Conservation (phyloP, 2,329 filamentous ascomycete species). For the Ophiocordyceps camponoti-floridani region DNA sequence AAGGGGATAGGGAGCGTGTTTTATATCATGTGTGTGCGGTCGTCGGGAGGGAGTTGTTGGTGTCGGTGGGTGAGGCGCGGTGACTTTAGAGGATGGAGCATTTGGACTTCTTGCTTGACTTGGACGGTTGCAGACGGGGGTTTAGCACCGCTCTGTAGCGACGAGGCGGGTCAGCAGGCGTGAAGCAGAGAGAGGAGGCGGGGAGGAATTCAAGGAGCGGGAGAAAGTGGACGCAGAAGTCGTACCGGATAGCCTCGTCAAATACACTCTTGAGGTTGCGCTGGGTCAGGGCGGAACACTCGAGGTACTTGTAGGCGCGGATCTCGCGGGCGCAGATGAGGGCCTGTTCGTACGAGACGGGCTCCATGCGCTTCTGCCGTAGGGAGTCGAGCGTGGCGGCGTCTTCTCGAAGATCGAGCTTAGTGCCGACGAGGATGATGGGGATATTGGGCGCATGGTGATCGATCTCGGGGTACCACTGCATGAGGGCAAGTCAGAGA, state of each 20-base stretch:
- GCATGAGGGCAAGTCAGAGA: constrained; percentile 2
- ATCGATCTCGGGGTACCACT: constrained; percentile 98
- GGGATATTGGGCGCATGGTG: constrained; percentile 91
- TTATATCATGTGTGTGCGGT: background rate
- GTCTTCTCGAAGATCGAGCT: constrained; percentile 89
- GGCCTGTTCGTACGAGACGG: constrained; percentile 76
- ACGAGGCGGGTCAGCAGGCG: background rate
- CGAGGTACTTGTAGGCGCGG: constrained; percentile 88
- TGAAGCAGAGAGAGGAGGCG: background rate
- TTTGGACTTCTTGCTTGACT: constrained; percentile 43
- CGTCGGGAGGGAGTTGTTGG: background rate
- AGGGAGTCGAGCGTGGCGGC: constrained; percentile 64
- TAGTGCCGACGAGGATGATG: constrained; percentile 93
- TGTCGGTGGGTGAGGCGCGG: background rate
- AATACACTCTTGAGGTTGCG: constrained; percentile 97
- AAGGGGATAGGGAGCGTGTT: too few species aligned
- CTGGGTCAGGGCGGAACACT: constrained; percentile 94
- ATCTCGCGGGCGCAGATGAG: constrained; percentile 84
- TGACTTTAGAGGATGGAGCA: constrained; percentile 50
- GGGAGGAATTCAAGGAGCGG: background rate
- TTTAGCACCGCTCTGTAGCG: constrained; percentile 48
- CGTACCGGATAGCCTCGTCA: constrained; percentile 92
- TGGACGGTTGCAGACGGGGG: constrained; percentile 38
- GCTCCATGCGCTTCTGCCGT: constrained; percentile 84
- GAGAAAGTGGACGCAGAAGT: background rate